Base-by-base conservation (phyloP, 352 stramenopile species). In the Globisporangium ultimum region DNA sequence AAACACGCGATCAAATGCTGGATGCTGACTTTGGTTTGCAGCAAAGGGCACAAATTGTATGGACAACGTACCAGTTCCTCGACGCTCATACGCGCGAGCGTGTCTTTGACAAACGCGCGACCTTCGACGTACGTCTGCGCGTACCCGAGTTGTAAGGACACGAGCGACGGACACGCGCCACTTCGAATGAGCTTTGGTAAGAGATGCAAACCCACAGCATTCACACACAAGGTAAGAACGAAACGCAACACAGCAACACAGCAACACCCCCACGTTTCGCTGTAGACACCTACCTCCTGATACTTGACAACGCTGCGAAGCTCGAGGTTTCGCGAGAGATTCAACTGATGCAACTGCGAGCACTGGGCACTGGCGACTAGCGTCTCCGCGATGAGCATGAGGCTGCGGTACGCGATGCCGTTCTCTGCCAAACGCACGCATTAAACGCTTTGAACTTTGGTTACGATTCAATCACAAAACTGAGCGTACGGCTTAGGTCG, bases 1-100 rank as follows among this genome's bases (percentile, higher is more conserved):
- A 47, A 32, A 41, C 11, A 17, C 28, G 5, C 2, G 10, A 1
- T 11, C 38, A 11, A 17, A 42, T 24, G 21, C 34, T 36, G 38
- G 7, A 14, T 43, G 11, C 2, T 36, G 15, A 1, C 12, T n/a
- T 10, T 2, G n/a, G 12, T 42, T 9, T 43, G 18, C 6, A 53
- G 2, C 22, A 14, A 43, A 12, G 3, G 2, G 11, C 38, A 3
- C 38, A 13, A 17, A 3, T 43, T 17, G 8, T 17, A 28, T 13
- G 28, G 46, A 54, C 10, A 57, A 64, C 70, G 34, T 67, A 87
- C 79, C 48, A 87, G 53, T 28, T 87, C 75, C n/a, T 86, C 72
- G 36, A 87, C 75, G 34, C 74, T 83, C 21, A 80, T 76, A 20
- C 59, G 64, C n/a, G 46, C 51, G 2, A 72, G 55, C 14, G 74